Percentiles rank a stretch among this genome's conserved stretches.
Evolutionary conservation across 768 basidiomycete species (phyloP).

Genomic region (Lyophyllum decastes): DNA sequence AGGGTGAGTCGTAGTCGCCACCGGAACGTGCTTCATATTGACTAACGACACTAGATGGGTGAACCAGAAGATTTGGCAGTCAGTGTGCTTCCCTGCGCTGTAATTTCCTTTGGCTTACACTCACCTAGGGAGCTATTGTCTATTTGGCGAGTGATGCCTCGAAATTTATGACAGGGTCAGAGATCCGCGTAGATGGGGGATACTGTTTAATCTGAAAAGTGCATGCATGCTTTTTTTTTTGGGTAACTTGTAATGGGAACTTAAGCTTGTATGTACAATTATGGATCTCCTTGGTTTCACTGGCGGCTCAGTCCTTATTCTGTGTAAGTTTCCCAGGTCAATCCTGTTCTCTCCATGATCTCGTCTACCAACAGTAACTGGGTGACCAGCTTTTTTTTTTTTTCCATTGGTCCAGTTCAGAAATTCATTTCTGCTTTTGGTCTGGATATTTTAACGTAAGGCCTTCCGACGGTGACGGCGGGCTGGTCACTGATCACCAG

Average conservation of each 20-base stretch:
- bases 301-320: neutral
- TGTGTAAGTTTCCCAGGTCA: too few species aligned
- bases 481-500: neutral
- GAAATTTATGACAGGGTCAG: conserved; percentile 86
- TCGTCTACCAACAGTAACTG: too few species aligned
- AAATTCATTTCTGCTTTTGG: too few species aligned
- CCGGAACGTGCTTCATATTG: conserved; percentile 9
- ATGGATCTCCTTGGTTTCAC: neutral
- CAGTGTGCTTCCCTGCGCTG: conserved; percentile 20
- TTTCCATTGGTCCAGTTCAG: too few species aligned
- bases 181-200: conserved; percentile 86
- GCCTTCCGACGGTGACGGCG: too few species aligned
- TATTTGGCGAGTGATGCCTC: conserved; percentile 91
- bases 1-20: conserved; percentile 48
- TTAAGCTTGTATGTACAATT: neutral
- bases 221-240: neutral
- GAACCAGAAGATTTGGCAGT: conserved; percentile 91
- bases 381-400: too few species aligned
- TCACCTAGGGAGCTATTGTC: conserved; percentile 76
- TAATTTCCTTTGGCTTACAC: conserved; percentile 5
- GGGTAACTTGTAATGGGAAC: neutral
- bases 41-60: conserved; percentile 60
- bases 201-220: conserved; percentile 51
- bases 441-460: too few species aligned
- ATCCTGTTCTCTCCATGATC: too few species aligned